Percentiles rank a stretch among this genome's conserved stretches.
Conservation (phyloP, 768 basidiomycete genomes). For the Pulveroboletus sp. region DNA sequence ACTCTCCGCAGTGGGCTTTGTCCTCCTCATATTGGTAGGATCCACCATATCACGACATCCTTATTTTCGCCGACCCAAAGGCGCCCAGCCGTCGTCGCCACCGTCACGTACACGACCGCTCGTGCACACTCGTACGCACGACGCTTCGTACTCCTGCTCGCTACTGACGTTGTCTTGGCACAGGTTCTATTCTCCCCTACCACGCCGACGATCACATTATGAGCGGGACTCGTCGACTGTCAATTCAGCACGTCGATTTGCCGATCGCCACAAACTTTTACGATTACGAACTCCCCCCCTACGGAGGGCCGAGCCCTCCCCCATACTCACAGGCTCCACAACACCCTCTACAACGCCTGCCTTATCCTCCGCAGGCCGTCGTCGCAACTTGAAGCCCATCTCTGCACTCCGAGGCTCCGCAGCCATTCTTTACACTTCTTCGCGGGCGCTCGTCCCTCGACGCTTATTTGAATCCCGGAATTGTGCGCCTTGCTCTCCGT, state of each 20-base stretch:
- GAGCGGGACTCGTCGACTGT: neutral
- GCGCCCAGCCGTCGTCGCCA: neutral
- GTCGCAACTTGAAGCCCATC: no score
- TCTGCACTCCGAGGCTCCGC: no score
- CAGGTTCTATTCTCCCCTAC: neutral
- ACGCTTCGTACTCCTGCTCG: neutral
- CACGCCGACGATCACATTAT: no score
- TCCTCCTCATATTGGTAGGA: conserved; percentile 4
- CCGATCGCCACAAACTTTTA: neutral
- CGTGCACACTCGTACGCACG: neutral
- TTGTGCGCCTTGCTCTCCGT: no score
- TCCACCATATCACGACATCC: conserved; percentile 1
- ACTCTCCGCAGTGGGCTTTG: conserved; percentile 9
- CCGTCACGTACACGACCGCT: neutral
- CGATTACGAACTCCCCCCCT: conserved; percentile 6
- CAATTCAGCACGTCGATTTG: conserved; percentile 4
- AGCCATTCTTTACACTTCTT: no score
- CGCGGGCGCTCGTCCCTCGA: no score
- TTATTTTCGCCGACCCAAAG: neutral
- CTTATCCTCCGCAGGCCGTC: no score
- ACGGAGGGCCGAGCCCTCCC: conserved; percentile 12
- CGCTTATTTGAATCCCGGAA: no score
- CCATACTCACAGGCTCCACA: neutral
- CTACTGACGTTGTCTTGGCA: neutral
- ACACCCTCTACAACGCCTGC: neutral